Evolutionary conservation across 352 stramenopile species (phyloP).

Genomic region (Phytopythium cucurbitacearum): DNA sequence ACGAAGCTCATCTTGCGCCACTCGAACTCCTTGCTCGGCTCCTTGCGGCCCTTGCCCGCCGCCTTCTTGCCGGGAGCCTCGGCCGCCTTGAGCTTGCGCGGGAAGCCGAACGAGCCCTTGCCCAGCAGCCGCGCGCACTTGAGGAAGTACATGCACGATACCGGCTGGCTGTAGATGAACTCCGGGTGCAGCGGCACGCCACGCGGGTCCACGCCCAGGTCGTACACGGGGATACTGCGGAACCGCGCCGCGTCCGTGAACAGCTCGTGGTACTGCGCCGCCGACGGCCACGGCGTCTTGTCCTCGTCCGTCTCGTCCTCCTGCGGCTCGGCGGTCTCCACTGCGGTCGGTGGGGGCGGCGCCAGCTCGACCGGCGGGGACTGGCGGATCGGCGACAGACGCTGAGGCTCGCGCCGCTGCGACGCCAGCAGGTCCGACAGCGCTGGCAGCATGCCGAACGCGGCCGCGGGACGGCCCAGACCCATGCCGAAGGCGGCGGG

Average conservation of each 20-base stretch:
- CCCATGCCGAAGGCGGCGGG: background rate
- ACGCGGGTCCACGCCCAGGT: conserved; percentile 66
- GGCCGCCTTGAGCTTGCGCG: conserved; percentile 48
- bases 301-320: conserved; percentile 45
- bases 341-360: conserved; percentile 1
- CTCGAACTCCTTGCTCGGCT: conserved; percentile 69
- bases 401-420: conserved; percentile 16
- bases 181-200: conserved; percentile 65
- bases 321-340: conserved; percentile 6
- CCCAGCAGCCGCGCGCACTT: conserved; percentile 52
- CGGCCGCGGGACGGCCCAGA: background rate
- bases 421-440: conserved; percentile 37
- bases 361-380: conserved; percentile 6
- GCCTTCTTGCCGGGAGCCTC: conserved; percentile 16
- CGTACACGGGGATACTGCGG: conserved; percentile 56
- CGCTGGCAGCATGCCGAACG: conserved; percentile 26
- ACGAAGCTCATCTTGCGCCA: conserved; percentile 85
- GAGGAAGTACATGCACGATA: conserved; percentile 78
- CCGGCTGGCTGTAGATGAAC: conserved; percentile 73
- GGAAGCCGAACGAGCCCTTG: conserved; percentile 70
- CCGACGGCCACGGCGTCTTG: conserved; percentile 76
- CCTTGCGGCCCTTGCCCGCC: conserved; percentile 25
- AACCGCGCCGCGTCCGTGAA: conserved; percentile 29
- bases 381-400: conserved; percentile 16
- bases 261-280: conserved; percentile 57